A percentile compares a stretch with the other conserved stretches of the same genome.
phyloP scores from a whole-genome alignment of 148 eudicot species.

The Arctostaphylos glauca region DNA sequence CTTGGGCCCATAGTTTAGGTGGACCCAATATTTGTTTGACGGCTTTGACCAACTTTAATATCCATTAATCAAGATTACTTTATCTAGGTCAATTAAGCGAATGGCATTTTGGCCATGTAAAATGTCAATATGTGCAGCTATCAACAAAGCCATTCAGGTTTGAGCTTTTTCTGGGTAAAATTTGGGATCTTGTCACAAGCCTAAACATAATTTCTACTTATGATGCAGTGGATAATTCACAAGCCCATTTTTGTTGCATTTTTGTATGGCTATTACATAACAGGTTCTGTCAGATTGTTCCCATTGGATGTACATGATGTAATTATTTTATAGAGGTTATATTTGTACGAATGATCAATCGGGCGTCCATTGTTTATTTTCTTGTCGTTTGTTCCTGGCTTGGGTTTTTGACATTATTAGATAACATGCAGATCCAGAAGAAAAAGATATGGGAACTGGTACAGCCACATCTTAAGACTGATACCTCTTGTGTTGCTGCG shows the following conservation, averaged over 20 bases:
- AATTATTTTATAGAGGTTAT: background rate
- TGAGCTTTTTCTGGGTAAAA: too few relatives aligned
- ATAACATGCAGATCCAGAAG: constrained; percentile 72
- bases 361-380: background rate
- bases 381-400: background rate
- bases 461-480: constrained; percentile 89
- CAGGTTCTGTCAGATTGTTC: background rate
- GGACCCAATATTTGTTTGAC: too few relatives aligned
- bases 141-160: too few relatives aligned
- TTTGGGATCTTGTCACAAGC: too few relatives aligned
- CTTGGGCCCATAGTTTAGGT: too few relatives aligned
- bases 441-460: constrained; percentile 90
- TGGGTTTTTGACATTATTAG: background rate
- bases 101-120: too few relatives aligned
- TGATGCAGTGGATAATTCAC: background rate
- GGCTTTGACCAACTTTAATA: too few relatives aligned
- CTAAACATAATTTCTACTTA: background rate
- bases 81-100: too few relatives aligned
- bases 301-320: background rate
- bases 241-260: background rate
- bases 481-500: constrained; percentile 55
- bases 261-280: background rate
- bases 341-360: background rate
- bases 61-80: too few relatives aligned
- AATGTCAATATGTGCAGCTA: too few relatives aligned